A percentile compares a stretch with the other conserved stretches of the same genome.
These are phyloP conservation scores for Sistotremastrum niveocremeum DNA, from an alignment of 768 basidiomycete genomes.

Conservation along the genomic window DNA sequence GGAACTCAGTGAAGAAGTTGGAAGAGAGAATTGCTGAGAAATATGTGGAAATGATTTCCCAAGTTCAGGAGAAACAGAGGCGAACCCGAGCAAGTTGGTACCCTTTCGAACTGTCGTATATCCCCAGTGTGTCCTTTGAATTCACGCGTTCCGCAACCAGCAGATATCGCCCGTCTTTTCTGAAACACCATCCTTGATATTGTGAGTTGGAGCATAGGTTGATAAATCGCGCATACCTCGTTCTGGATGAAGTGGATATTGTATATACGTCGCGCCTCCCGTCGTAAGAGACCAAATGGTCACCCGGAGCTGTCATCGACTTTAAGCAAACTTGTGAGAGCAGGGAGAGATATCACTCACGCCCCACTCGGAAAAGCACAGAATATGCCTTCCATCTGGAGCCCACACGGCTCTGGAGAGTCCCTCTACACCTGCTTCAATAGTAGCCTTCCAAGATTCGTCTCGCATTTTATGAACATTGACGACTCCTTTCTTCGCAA, in stretches of 20 bases:
- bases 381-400: conserved; percentile 64
- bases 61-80: conserved; percentile 1
- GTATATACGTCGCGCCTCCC: conserved; percentile 68
- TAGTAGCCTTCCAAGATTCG: conserved; percentile 63
- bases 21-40: conserved; percentile 67
- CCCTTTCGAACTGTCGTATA: conserved; percentile 62
- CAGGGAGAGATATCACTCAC: conserved; percentile 35
- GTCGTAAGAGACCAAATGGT: conserved; percentile 76
- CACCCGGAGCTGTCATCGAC: conserved; percentile 50
- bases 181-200: conserved; percentile 56
- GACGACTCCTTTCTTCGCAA: conserved; percentile 54
- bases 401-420: conserved; percentile 85
- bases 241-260: conserved; percentile 72
- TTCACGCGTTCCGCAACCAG: conserved; percentile 80
- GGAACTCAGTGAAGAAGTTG: conserved; percentile 59
- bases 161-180: conserved; percentile 72
- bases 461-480: conserved; percentile 70
- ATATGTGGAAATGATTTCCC: neutral
- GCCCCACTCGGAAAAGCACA: conserved; percentile 91
- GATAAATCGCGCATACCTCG: conserved; percentile 34
- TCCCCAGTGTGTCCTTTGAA: conserved; percentile 74
- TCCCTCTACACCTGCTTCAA: conserved; percentile 75
- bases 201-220: neutral
- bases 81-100: conserved; percentile 65
- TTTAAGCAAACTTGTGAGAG: neutral